These are phyloP conservation scores for Mortierella hygrophila DNA, from an alignment of 192 early-diverging fungal species.

Conservation along the genomic window DNA sequence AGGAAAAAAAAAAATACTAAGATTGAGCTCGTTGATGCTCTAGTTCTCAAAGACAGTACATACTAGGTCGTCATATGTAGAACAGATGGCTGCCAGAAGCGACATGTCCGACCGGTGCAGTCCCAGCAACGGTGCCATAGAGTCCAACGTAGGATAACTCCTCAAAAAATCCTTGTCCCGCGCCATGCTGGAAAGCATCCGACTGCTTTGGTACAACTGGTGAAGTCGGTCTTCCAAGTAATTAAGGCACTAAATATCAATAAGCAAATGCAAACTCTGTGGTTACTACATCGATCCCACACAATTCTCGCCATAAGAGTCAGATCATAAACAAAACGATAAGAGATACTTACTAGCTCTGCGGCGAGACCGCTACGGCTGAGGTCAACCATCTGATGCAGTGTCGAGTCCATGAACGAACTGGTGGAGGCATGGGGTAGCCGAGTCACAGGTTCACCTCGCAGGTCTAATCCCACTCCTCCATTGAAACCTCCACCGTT, in stretches of 20 bases:
- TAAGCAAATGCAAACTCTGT: neutral
- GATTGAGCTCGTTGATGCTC: too few species aligned
- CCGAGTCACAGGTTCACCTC: conserved; percentile 28
- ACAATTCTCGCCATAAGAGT: neutral
- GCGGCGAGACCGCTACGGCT: conserved; percentile 46
- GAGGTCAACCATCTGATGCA: conserved; percentile 39
- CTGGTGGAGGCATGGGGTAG: conserved; percentile 26
- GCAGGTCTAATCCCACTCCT: conserved; percentile 21
- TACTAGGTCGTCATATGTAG: conserved; percentile 50
- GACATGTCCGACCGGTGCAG: conserved; percentile 54
- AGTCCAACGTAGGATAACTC: conserved; percentile 17
- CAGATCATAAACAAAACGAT: neutral
- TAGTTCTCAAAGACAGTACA: conserved; percentile 8
- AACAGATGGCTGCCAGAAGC: conserved; percentile 38
- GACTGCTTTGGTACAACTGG: conserved; percentile 39
- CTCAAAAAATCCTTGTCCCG: conserved; percentile 33
- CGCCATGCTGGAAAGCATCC: conserved; percentile 19
- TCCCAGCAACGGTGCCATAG: conserved; percentile 32
- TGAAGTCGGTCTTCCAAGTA: conserved; percentile 63
- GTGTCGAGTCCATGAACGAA: conserved; percentile 33
- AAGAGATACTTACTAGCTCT: conserved; percentile 56
- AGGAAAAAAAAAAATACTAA: conserved; percentile 3
- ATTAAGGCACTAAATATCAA: conserved; percentile 52
- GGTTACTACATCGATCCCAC: neutral
- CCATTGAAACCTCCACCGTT: conserved; percentile 1